These are phyloP conservation scores for Pezicula carpinea DNA, from an alignment of 2,329 filamentous ascomycete species.

Conservation along the genomic window DNA sequence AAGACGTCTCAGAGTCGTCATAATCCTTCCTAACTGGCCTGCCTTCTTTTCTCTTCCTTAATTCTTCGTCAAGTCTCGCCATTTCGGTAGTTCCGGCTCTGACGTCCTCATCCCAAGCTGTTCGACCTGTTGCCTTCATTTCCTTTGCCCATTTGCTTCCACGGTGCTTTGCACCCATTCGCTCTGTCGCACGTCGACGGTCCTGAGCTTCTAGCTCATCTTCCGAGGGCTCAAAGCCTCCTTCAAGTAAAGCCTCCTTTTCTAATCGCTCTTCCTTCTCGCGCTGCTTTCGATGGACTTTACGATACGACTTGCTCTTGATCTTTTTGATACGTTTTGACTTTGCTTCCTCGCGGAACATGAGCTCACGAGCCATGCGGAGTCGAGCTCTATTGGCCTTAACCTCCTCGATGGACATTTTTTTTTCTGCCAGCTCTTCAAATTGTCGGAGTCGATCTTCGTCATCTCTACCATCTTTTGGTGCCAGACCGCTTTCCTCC, in stretches of 20 bases:
- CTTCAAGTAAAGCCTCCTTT: slow-evolving; percentile 51
- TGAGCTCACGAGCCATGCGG: slow-evolving; percentile 74
- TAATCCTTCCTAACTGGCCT: slow-evolving; percentile 45
- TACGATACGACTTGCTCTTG: slow-evolving; percentile 92
- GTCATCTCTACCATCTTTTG: slow-evolving; percentile 51
- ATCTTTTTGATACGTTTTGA: slow-evolving; percentile 97
- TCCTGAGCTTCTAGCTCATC: slow-evolving; percentile 61
- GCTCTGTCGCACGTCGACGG: slow-evolving; percentile 59
- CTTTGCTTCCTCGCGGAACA: slow-evolving; percentile 84
- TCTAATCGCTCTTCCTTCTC: slow-evolving; percentile 55
- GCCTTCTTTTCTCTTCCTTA: slow-evolving; percentile 61
- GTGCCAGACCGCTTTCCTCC: slow-evolving; percentile 74
- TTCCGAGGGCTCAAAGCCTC: slow-evolving; percentile 56
- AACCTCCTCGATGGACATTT: slow-evolving; percentile 68
- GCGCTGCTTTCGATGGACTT: slow-evolving; percentile 79
- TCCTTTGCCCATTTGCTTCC: slow-evolving; percentile 71
- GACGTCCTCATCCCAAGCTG: slow-evolving; percentile 68
- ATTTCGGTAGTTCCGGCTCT: slow-evolving; percentile 59
- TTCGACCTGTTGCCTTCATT: slow-evolving; percentile 59
- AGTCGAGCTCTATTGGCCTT: slow-evolving; percentile 69
- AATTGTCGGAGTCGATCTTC: slow-evolving; percentile 64
- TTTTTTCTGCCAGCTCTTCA: slow-evolving; percentile 66
- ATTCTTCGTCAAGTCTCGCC: slow-evolving; percentile 62
- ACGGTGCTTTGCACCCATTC: slow-evolving; percentile 66
- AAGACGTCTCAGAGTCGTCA: slow-evolving; percentile 45